Evolutionary conservation across 2,329 filamentous ascomycete species (phyloP), one percentile per base, ranked within the genome.

Genomic region (Aspergillus sergii): DNA sequence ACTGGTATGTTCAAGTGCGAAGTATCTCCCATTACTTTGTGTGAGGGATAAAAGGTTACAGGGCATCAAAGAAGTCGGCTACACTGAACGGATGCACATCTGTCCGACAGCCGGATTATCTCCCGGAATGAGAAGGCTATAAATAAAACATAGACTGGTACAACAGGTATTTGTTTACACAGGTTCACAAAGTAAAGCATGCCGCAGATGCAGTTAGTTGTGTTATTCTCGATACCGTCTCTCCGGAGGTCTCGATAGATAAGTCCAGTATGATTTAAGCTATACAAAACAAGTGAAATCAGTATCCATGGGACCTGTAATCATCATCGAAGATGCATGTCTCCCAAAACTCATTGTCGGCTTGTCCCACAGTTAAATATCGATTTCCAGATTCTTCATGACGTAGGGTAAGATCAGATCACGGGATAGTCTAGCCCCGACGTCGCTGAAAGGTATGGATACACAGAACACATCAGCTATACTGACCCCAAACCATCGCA

Each of bases 1-100:
- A n/a, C 8, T 1, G 6, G 8, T 2, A 19, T 41, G 16, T 41
- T n/a, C 2, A 10, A n/a, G 1, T 10, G 39, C 8, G 16, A 4
- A 0, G 16, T n/a, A 4, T n/a, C 39, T 19, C 7, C 7, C 2
- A 5, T 4, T n/a, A 4, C 7, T 10, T 1, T n/a, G 16, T 41
- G 16, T 41, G 3, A n/a, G 3, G 19, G 5, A 41, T 14, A n/a
- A n/a, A n/a, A 10, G 7, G 9, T n/a, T n/a, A 19, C 19, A n/a
- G 9, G 3, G 19, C 39, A n/a, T 41, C 19, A n/a, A n/a, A 41
- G 14, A n/a, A 41, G 39, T n/a, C 7, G 1, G 39, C 7, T 41
- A 19, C 16, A 2, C 39, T n/a, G 16, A 41, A 19, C 9, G 39
- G 39, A 19, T 10, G 7, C 19, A n/a, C 39, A n/a, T 41, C 9